phyloP scores from a whole-genome alignment of 2,329 filamentous ascomycete species.

The Cladobotryum mycophilum region DNA sequence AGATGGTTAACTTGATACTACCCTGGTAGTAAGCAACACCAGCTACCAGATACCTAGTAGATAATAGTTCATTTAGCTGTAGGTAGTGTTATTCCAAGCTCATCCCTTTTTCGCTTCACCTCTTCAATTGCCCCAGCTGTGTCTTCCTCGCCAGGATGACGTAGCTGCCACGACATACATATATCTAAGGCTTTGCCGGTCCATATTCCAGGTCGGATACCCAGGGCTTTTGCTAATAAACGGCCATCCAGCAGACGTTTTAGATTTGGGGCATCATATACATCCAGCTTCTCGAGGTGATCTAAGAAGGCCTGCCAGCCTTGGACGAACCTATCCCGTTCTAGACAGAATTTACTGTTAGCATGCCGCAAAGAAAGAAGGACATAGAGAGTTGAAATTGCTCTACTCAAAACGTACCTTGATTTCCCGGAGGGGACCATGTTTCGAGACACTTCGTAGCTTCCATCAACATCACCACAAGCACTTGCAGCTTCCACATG shows the following conservation, averaged over 20 bases:
- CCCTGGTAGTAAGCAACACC: too few relatives aligned
- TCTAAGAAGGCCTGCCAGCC: constrained; percentile 52
- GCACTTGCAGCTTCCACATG: constrained; percentile 65
- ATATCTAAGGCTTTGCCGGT: constrained; percentile 72
- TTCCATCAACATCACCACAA: constrained; percentile 63
- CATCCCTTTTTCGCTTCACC: constrained; percentile 43
- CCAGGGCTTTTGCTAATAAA: constrained; percentile 61
- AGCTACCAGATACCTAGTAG: too few relatives aligned
- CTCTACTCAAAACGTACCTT: not conserved
- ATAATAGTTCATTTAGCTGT: not conserved
- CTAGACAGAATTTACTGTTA: constrained; percentile 20
- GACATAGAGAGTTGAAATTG: not conserved
- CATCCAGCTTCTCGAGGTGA: constrained; percentile 46
- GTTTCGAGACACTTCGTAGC: constrained; percentile 37
- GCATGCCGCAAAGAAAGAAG: not conserved
- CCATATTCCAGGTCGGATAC: constrained; percentile 73
- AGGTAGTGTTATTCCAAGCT: constrained; percentile 40
- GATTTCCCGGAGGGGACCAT: constrained; percentile 19
- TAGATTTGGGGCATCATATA: constrained; percentile 52
- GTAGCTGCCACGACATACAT: constrained; percentile 82
- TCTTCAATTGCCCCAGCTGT: constrained; percentile 53
- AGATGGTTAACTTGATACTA: too few relatives aligned
- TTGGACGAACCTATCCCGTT: constrained; percentile 39
- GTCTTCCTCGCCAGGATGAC: constrained; percentile 64
- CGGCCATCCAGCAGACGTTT: constrained; percentile 69